These are phyloP conservation scores for Linnemannia elongata DNA, from an alignment of 192 early-diverging fungal species.

Conservation along the genomic window DNA sequence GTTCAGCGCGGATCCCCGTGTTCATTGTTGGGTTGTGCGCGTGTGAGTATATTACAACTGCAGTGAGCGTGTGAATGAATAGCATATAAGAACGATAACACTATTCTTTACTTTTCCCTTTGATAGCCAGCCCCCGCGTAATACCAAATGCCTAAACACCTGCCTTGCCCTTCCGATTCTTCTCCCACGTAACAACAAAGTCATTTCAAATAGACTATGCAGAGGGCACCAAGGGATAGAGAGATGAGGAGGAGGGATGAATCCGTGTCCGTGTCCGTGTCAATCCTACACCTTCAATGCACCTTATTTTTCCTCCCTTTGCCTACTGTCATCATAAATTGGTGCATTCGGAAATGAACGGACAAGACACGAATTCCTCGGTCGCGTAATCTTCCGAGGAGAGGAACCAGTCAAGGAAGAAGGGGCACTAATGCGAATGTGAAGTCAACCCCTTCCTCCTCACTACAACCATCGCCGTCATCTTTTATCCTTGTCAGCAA, in stretches of 20 bases:
- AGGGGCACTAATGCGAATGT: background rate
- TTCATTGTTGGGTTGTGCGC: background rate
- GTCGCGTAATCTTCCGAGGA: slow-evolving; percentile 1
- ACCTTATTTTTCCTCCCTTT: background rate
- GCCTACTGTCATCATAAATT: background rate
- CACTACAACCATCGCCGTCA: background rate
- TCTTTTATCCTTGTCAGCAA: background rate
- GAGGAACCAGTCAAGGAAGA: background rate
- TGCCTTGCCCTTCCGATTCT: background rate
- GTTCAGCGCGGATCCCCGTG: background rate
- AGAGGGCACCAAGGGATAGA: background rate
- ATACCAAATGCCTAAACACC: background rate
- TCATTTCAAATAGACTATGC: background rate
- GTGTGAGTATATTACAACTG: background rate
- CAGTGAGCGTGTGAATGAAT: background rate
- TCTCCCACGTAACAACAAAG: background rate
- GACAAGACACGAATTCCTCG: background rate
- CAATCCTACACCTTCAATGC: background rate
- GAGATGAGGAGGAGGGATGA: background rate
- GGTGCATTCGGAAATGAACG: slow-evolving; percentile 1
- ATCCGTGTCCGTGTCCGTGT: slow-evolving; percentile 5
- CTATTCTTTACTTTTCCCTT: background rate
- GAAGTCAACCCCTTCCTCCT: background rate
- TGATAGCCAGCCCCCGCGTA: background rate
- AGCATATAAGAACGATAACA: background rate